Evolutionary conservation across 2,329 filamentous ascomycete species (phyloP), one percentile per base, ranked within the genome.

Genomic region (Juglanconis sp.): DNA sequence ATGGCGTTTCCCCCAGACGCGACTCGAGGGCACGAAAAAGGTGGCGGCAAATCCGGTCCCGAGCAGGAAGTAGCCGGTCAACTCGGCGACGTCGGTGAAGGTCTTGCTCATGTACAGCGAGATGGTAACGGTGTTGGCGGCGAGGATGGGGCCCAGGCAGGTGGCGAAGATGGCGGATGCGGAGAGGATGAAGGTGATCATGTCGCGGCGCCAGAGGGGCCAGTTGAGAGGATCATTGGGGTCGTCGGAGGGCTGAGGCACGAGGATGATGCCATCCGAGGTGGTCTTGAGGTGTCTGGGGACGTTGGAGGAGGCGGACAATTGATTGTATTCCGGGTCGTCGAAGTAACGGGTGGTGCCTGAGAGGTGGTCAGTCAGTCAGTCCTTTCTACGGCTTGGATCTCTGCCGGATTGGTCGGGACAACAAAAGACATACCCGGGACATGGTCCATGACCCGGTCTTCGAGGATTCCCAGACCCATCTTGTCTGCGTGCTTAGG

Each of bases 1-100:
- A 77, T 97, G 94, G 46, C 93, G 84, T 75, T 96, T 97, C 44
- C 94, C 94, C 90, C 91, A 97, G 64, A 97, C 88, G 60, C 93
- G 86, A 24, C 91, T 92, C 1, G 89, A 91, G 0, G 94, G 91
- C 3, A 97, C 92, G 74, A 93, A 93, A 65, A 97, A 81, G 72
- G 95, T 86, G 54, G 91, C 92, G 1, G 89, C 89, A 13, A 92
- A 78, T 10, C 91, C 92, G 3, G 92, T 90, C 24, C 92, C 94
- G 34, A 93, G 84, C 24, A 97, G 81, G 72, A 92, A 93, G 73
- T 93, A 96, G 56, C 92, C 93, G 0, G 93, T 97, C 46, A 96
- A 77, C 11, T 95, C 79, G 3, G 92, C 92, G 60, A 93, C 86
- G 48, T 87, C 79, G n/a, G 88, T 90, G 68, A 96, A 91, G 53